Evolutionary conservation across 768 basidiomycete genomes (phyloP), one percentile per base, ranked within the genome.

Genomic region (Clavaria fumosa): DNA sequence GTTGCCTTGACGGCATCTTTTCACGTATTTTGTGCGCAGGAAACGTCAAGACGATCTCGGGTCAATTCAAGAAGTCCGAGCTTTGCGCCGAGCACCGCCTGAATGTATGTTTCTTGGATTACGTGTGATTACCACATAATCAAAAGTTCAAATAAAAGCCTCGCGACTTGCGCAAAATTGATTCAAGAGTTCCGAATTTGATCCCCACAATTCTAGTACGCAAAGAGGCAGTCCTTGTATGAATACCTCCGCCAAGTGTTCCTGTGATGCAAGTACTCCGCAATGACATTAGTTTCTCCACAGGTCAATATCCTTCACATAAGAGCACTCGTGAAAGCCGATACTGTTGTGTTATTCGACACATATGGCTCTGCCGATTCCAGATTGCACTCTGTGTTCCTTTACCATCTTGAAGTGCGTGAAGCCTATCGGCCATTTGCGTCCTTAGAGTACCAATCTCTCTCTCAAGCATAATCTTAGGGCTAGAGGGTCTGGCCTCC

Each of bases 161-260:
- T 47, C 81, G 93, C 67, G 93, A 97, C 63, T 66, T 97, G 17
- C 79, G 93, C 38, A 95, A 96, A 65, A 84, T 97, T 47, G 93
- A 97, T 61, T 90, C 86, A 3, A 69, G 88, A 47, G 72, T 90
- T 46, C 89, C 91, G 23, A 95, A 91, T 57, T 74, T 93, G 40
- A 82, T 97, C 12, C 90, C 91, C 27, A 90, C 90, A 28, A 91
- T 97, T 50, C 71, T 97, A 40, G 72, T 82, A 37, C 70, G 93
- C 45, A 80, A 77, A 50, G 78, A 86, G 57, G 86, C 83, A 33
- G 75, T 96, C 46, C 65, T 97, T 43, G 86, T 85, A 53, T 41
- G 75, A 66, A 9, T 7, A 14, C 24, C 22, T 28, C 39, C 33
- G 39, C 6, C 10, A 20, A 26, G 31, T 31, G 32, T 38, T 40